Evolutionary conservation across 176 grass and related monocot species (phyloP).

Genomic region (Musa acuminata): DNA sequence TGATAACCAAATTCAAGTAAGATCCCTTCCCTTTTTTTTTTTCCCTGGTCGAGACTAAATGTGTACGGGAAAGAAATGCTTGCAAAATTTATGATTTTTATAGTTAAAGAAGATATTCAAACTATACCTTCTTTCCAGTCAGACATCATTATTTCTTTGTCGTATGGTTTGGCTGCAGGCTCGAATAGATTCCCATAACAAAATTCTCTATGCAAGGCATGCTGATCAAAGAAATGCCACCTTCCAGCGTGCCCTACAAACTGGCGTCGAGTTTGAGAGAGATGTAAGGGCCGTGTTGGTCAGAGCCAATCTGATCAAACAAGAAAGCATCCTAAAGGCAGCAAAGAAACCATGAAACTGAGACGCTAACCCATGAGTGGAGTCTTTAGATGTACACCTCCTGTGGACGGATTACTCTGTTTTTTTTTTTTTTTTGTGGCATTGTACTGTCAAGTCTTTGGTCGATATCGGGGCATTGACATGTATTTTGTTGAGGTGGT

Average conservation of each 20-base stretch:
- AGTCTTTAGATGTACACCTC: background rate
- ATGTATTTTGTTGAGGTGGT: too few species aligned
- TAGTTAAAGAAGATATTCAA: background rate
- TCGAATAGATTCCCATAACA: slow-evolving; percentile 96
- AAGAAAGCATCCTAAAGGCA: slow-evolving; percentile 46
- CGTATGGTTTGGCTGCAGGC: slow-evolving; percentile 36
- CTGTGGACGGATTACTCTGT: background rate
- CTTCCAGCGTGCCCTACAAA: slow-evolving; percentile 75
- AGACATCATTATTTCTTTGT: background rate
- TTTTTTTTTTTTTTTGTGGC: background rate
- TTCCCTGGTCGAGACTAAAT: background rate
- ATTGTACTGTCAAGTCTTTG: background rate
- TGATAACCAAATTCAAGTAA: slow-evolving; percentile 74
- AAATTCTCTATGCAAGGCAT: slow-evolving; percentile 82
- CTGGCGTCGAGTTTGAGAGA: slow-evolving; percentile 73
- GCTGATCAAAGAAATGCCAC: slow-evolving; percentile 76
- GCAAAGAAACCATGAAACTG: slow-evolving; percentile 17
- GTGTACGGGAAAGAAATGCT: too few species aligned
- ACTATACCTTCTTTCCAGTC: background rate
- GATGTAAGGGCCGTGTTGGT: slow-evolving; percentile 78
- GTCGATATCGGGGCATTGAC: background rate
- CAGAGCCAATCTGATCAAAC: slow-evolving; percentile 84
- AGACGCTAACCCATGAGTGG: background rate
- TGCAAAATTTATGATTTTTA: too few species aligned
- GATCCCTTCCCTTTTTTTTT: background rate